phyloP scores from a whole-genome alignment of 305 asterid genomes.

The Fraxinus platypoda region DNA sequence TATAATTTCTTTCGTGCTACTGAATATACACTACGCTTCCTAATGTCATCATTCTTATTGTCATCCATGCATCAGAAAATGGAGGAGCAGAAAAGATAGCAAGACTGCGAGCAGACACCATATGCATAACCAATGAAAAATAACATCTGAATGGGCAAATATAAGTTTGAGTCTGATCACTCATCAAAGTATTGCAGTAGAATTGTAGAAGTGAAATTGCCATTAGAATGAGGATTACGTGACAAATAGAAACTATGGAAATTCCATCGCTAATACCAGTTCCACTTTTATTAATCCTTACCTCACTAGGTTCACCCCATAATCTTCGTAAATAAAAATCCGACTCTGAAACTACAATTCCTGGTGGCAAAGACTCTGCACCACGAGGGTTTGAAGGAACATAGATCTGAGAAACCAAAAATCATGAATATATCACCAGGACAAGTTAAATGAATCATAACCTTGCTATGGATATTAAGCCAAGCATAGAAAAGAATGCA shows the following conservation, averaged over 20 bases:
- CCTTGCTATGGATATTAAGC: slow-evolving; percentile 1
- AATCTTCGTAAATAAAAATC: slow-evolving; percentile 74
- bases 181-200: background rate
- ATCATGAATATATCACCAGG: background rate
- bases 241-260: background rate
- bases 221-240: slow-evolving; percentile 1
- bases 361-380: slow-evolving; percentile 85
- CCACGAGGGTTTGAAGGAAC: slow-evolving; percentile 88
- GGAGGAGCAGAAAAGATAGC: background rate
- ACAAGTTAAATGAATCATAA: slow-evolving; percentile 3
- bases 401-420: slow-evolving; percentile 47
- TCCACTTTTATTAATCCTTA: slow-evolving; percentile 28
- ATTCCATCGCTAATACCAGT: background rate
- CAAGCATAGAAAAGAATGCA: slow-evolving; percentile 11
- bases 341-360: slow-evolving; percentile 80
- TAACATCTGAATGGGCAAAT: slow-evolving; percentile 10
- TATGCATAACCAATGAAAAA: background rate
- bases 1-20: slow-evolving; percentile 7
- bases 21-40: background rate
- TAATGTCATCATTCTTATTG: slow-evolving; percentile 13
- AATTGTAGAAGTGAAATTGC: background rate
- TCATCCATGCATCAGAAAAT: slow-evolving; percentile 19
- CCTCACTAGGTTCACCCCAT: slow-evolving; percentile 95
- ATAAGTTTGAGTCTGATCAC: slow-evolving; percentile 9
- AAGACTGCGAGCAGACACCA: background rate